Evolutionary conservation across 108 stramenopile genomes (phyloP).

Genomic region (Ochromonas danica): DNA sequence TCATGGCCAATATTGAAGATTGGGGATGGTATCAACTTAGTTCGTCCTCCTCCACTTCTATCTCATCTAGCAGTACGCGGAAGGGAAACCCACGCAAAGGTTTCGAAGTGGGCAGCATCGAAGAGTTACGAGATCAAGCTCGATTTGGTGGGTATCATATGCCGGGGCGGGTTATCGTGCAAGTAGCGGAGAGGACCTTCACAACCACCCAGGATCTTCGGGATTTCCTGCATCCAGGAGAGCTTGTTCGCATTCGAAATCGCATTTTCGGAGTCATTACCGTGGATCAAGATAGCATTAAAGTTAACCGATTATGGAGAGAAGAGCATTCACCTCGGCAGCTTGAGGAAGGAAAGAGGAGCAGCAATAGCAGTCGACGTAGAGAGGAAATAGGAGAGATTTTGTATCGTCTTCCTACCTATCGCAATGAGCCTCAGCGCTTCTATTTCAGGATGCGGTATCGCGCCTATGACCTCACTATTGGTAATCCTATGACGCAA

Average conservation of each 20-base stretch:
- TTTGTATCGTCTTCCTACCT: constrained; percentile 9
- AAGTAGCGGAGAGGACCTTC: constrained; percentile 13
- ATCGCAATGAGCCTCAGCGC: not conserved
- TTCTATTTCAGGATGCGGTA: constrained; percentile 2
- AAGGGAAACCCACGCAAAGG: constrained; percentile 38
- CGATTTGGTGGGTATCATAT: constrained; percentile 32
- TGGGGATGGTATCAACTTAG: not conserved
- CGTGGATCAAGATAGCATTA: not conserved
- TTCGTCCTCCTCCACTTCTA: not conserved
- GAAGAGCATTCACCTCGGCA: not conserved
- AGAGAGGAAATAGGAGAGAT: not conserved
- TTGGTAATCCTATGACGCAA: not conserved
- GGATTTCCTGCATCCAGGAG: not conserved
- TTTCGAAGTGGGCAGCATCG: constrained; percentile 43
- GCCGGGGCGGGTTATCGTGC: constrained; percentile 26
- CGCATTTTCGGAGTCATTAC: not conserved
- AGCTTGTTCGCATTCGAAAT: constrained; percentile 1
- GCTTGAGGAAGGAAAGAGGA: not conserved
- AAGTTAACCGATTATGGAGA: not conserved
- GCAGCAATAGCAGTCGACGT: not conserved
- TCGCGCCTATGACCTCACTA: not conserved
- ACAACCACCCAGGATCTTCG: not conserved
- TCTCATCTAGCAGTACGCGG: not conserved
- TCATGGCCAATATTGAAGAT: constrained; percentile 36
- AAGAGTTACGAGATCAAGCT: constrained; percentile 40